A percentile compares a stretch with the other conserved stretches of the same genome.
phyloP scores from a whole-genome alignment of 805 yeast genomes.

The Candida broadrunensis region DNA sequence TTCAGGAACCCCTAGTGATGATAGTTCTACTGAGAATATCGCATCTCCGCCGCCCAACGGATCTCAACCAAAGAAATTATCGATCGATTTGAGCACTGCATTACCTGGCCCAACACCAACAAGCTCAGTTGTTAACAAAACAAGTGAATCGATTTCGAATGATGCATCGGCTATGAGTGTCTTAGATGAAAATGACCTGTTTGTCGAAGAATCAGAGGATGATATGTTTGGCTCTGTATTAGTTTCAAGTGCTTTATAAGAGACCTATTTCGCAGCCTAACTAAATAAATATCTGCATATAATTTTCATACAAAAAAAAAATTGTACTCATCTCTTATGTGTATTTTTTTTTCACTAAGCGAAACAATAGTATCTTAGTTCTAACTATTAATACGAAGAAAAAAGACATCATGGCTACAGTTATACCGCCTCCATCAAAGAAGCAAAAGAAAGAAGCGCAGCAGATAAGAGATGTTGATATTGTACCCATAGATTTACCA shows the following conservation, averaged over 20 bases:
- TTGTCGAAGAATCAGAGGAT: constrained; percentile 33
- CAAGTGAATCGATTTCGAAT: too few relatives aligned
- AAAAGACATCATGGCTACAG: constrained; percentile 68
- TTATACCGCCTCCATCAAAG: constrained; percentile 91
- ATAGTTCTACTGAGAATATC: too few relatives aligned
- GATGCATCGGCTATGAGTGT: too few relatives aligned
- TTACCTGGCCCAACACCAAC: too few relatives aligned
- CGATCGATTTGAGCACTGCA: too few relatives aligned
- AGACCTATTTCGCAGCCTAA: neutral
- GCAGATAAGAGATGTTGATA: constrained; percentile 67
- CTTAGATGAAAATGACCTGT: constrained; percentile 11
- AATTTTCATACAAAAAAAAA: neutral
- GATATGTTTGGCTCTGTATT: constrained; percentile 22
- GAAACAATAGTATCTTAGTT: too few relatives aligned
- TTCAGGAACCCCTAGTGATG: neutral
- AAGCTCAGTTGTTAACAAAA: too few relatives aligned
- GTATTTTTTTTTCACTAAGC: neutral
- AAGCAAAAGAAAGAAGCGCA: constrained; percentile 84
- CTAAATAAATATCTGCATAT: neutral
- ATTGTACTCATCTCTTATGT: neutral
- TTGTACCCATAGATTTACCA: constrained; percentile 77
- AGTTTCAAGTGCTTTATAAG: neutral
- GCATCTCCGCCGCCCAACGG: too few relatives aligned
- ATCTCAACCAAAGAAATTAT: too few relatives aligned
- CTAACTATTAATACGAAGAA: too few relatives aligned